Evolutionary conservation across 768 basidiomycete species (phyloP).

Genomic region (Postia placenta): DNA sequence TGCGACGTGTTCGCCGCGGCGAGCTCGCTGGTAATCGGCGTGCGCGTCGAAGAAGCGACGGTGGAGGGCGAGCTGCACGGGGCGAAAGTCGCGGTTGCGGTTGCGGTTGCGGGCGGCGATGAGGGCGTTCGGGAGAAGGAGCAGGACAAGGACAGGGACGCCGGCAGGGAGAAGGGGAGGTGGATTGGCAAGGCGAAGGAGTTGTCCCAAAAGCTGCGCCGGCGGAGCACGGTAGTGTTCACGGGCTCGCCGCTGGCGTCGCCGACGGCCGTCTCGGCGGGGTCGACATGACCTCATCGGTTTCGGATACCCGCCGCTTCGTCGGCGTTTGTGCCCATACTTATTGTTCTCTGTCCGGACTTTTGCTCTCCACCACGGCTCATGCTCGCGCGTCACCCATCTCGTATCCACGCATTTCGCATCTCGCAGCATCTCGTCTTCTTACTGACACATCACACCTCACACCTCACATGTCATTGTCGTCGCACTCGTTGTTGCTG

Average conservation of each 20-base stretch:
- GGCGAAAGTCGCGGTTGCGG: conserved; percentile 13
- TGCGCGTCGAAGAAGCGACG: conserved; percentile 22
- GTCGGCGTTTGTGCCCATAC: background rate
- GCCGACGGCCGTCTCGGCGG: too few relatives aligned
- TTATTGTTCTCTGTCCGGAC: background rate
- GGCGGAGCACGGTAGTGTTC: conserved; percentile 18
- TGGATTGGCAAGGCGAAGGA: conserved; percentile 21
- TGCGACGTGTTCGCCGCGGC: conserved; percentile 13
- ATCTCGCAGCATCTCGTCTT: background rate
- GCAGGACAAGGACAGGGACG: background rate
- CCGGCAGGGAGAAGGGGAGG: conserved; percentile 3
- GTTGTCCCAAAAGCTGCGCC: conserved; percentile 15
- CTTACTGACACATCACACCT: background rate
- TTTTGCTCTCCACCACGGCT: background rate
- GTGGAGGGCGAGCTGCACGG: conserved; percentile 12
- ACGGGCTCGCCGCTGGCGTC: background rate
- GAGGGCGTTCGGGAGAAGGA: conserved; percentile 1
- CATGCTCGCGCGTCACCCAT: background rate
- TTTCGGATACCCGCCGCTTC: background rate
- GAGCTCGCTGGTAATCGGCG: conserved; percentile 18
- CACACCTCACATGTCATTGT: background rate
- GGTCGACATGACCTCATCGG: background rate
- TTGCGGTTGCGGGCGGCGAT: background rate
- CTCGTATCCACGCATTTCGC: background rate
- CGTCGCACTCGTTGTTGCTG: background rate